A percentile compares a stretch with the other conserved stretches of the same genome.
Evolutionary conservation across 2,329 filamentous ascomycete genomes (phyloP).

Genomic region (Graphilbum ipis-grandicollis): DNA sequence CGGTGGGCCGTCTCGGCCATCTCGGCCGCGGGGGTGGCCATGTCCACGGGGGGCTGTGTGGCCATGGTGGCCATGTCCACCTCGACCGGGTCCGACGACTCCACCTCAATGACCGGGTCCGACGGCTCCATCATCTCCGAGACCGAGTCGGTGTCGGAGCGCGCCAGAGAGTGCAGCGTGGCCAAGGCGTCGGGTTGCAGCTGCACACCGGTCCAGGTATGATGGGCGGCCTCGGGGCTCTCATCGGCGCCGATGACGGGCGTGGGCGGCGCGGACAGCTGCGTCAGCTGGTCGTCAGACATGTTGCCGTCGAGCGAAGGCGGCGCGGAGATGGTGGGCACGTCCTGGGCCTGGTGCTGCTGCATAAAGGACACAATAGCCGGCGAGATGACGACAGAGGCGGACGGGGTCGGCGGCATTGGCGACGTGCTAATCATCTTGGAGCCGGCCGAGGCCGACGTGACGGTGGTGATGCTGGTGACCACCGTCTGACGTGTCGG

Average conservation of each 20-base stretch:
- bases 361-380: constrained; percentile 56
- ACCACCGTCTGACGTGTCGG: constrained; percentile 18
- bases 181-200: constrained; percentile 68
- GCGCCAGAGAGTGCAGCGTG: constrained; percentile 58
- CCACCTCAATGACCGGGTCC: constrained; percentile 36
- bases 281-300: constrained; percentile 70
- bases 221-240: constrained; percentile 22
- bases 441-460: constrained; percentile 15
- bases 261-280: constrained; percentile 60
- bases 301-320: constrained; percentile 83
- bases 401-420: constrained; percentile 45
- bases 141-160: constrained; percentile 25
- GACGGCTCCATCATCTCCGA: constrained; percentile 43
- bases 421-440: constrained; percentile 39
- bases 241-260: constrained; percentile 49
- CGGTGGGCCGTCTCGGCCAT: constrained; percentile 34
- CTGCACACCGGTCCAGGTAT: constrained; percentile 54
- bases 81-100: too few relatives aligned
- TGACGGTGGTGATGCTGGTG: constrained; percentile 6
- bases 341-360: constrained; percentile 39
- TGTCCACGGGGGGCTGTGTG: too few relatives aligned
- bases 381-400: constrained; percentile 59
- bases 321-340: constrained; percentile 62
- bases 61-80: too few relatives aligned
- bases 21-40: constrained; percentile 13